Percentiles rank a stretch among this genome's conserved stretches.
Evolutionary conservation across 2,329 filamentous ascomycete species (phyloP).

Genomic region (Penicillium sp.): DNA sequence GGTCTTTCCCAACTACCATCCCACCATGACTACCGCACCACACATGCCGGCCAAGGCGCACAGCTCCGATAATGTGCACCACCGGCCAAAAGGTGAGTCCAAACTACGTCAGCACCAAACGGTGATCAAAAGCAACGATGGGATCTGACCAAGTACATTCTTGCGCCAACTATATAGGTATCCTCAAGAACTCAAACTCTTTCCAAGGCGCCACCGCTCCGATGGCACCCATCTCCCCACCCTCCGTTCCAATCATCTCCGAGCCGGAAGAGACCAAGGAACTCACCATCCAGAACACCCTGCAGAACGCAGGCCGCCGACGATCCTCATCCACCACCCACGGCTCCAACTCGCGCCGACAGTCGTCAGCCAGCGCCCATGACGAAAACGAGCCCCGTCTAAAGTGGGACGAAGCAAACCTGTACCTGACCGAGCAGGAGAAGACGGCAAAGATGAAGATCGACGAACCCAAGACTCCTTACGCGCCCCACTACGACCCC

Average conservation of each 20-base stretch:
- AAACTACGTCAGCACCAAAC: neutral
- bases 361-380: conserved; percentile 56
- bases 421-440: conserved; percentile 96
- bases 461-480: conserved; percentile 96
- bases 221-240: conserved; percentile 35
- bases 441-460: conserved; percentile 98
- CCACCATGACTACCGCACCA: conserved; percentile 24
- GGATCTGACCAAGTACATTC: neutral
- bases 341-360: conserved; percentile 65
- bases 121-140: neutral
- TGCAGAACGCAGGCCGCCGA: conserved; percentile 86
- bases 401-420: conserved; percentile 98
- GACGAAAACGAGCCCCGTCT: conserved; percentile 69
- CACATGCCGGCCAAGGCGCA: conserved; percentile 33
- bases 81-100: conserved; percentile 42
- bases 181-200: conserved; percentile 80
- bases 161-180: conserved; percentile 57
- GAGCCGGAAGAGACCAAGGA: conserved; percentile 68
- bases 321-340: conserved; percentile 74
- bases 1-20: neutral
- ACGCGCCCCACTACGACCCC: conserved; percentile 87
- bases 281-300: conserved; percentile 87
- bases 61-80: conserved; percentile 33
- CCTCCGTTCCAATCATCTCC: conserved; percentile 39
- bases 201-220: conserved; percentile 57